Evolutionary conservation across 1,284 basidiomycete species (phyloP), one percentile per base, ranked within the genome.

Genomic region (Marasmius sp.): DNA sequence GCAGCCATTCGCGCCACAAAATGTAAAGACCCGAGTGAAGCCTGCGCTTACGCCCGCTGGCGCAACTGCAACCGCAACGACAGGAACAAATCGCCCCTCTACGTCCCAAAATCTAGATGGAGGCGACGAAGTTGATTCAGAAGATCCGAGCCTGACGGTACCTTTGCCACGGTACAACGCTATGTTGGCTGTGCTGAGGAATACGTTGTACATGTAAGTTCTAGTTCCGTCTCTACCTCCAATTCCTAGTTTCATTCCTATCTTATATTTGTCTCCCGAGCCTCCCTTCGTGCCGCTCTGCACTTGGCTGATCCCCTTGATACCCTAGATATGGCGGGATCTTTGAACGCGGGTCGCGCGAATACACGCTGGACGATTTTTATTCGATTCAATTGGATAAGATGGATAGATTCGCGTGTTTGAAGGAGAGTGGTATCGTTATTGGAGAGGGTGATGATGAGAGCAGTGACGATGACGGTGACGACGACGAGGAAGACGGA

Each of bases 111-210:
- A 49, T 16, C 60, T 61, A 10, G 72, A 74, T 34, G 62, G 68
- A 4, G 79, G 54, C 47, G 57, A 57, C 16, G 70, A 84, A 16
- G 70, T 78, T 33, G 87, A 92, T 66, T 78, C 80, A 0, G 87
- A 93, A 59, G 93, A 95, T 69, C 93, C 94, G 0, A 77, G 81
- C 39, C 77, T 85, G 63, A 89, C 89, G 0, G 75, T 83, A 0
- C 95, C 95, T 0, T 77, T 92, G 9, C 83, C 88, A 1, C 82
- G 95, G n/a, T 97, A 96, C 75, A 97, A 97, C 67, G 85, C 93
- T 2, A 97, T 97, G 94, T 79, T 97, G 9, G 89, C 94, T 0
- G 88, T 97, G 2, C 81, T 94, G 55, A 85, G 89, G 38, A 97
- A 96, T 72, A 94, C 90, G 0, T 75, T 96, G 0, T 96, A 92